phyloP scores from a whole-genome alignment of 164 flowering plant genomes.

The Magnolia kwangsiensis region DNA sequence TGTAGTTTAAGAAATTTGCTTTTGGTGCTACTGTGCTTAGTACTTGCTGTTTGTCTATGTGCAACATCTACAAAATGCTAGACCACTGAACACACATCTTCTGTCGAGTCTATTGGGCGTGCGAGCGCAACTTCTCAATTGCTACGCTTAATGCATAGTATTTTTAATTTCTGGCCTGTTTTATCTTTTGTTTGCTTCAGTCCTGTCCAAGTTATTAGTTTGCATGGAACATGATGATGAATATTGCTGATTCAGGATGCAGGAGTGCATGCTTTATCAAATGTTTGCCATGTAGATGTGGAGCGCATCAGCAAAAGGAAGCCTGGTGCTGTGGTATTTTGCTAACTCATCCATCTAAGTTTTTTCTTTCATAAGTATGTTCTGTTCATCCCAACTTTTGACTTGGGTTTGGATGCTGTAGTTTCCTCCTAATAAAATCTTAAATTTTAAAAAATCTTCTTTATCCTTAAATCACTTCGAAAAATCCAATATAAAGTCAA shows the following conservation, averaged over 20 bases:
- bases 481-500: no score
- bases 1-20: no score
- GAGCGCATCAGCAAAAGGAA: slow-evolving; percentile 94
- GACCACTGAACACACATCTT: no score
- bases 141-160: no score
- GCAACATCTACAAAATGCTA: no score
- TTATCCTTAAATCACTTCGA: no score
- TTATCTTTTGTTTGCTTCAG: background rate
- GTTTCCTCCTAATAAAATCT: background rate
- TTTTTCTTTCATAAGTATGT: background rate
- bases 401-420: background rate
- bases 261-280: slow-evolving; percentile 94
- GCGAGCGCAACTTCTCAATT: no score
- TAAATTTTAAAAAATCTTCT: no score
- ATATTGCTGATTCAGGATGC: slow-evolving; percentile 57
- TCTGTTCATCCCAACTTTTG: background rate
- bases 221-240: background rate
- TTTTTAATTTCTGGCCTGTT: no score
- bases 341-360: background rate
- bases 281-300: slow-evolving; percentile 94
- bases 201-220: background rate
- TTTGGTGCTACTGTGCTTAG: no score
- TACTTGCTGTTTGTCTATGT: no score
- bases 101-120: no score
- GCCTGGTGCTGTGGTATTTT: slow-evolving; percentile 87